Evolutionary conservation across 257 asterid species (phyloP).

Genomic region (Parsonsia alboflavescens): DNA sequence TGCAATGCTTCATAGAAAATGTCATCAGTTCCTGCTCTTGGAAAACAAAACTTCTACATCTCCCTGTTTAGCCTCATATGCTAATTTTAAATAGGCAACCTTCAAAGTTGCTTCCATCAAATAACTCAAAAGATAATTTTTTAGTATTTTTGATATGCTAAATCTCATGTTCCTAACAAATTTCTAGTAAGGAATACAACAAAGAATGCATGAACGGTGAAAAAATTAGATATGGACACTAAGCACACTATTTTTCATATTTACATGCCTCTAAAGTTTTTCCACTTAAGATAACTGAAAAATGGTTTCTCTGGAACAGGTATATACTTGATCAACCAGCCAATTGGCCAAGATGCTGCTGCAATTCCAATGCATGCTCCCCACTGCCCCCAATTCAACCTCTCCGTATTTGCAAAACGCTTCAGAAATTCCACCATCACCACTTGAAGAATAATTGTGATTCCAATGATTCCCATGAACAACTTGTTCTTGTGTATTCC

Average conservation of each 20-base stretch:
- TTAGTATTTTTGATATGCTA: not conserved
- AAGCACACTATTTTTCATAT: not conserved
- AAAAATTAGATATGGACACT: not conserved
- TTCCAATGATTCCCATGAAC: slow-evolving; percentile 50
- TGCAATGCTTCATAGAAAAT: too few relatives aligned
- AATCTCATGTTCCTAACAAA: not conserved
- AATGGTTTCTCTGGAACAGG: slow-evolving; percentile 33
- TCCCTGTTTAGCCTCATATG: too few relatives aligned
- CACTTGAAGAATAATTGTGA: slow-evolving; percentile 46
- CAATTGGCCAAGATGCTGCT: slow-evolving; percentile 52
- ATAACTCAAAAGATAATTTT: not conserved
- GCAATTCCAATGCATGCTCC: slow-evolving; percentile 47
- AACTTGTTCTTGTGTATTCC: slow-evolving; percentile 46
- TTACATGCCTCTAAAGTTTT: slow-evolving; percentile 1
- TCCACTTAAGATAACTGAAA: slow-evolving; percentile 18
- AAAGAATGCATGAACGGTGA: not conserved
- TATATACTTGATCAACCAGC: slow-evolving; percentile 38
- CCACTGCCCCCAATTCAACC: slow-evolving; percentile 59
- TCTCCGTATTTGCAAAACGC: slow-evolving; percentile 54
- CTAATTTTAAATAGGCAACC: not conserved
- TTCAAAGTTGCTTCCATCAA: not conserved
- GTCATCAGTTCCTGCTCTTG: too few relatives aligned
- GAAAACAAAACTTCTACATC: too few relatives aligned
- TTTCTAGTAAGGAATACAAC: not conserved
- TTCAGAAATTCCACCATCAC: slow-evolving; percentile 64